Conservation (phyloP, 495 filamentous ascomycete genomes). For the Lasiosphaeria ovina region DNA sequence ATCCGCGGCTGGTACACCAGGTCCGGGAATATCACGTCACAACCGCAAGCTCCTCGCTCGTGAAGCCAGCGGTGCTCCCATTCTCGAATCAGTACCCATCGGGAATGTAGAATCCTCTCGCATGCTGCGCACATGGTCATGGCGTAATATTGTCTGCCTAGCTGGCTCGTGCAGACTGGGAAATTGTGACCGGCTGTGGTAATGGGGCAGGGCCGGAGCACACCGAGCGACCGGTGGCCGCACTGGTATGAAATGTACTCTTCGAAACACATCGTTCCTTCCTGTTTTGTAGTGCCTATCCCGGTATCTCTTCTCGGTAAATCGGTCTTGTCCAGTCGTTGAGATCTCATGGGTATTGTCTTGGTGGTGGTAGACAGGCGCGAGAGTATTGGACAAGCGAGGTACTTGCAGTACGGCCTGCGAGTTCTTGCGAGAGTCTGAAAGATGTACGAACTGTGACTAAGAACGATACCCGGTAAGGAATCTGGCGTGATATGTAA, state of each 20-base stretch:
- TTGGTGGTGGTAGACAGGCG: too few species aligned
- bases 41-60: constrained; percentile 43
- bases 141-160: constrained; percentile 27
- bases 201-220: constrained; percentile 41
- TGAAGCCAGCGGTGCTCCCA: constrained; percentile 49
- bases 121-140: constrained; percentile 40
- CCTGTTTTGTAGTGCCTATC: background rate
- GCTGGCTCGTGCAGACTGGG: constrained; percentile 31
- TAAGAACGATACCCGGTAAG: too few species aligned
- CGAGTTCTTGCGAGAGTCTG: too few species aligned
- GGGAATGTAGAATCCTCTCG: constrained; percentile 37
- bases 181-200: constrained; percentile 37
- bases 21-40: constrained; percentile 37
- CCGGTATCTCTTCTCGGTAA: too few species aligned
- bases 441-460: too few species aligned
- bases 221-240: constrained; percentile 38
- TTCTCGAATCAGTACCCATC: constrained; percentile 40
- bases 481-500: too few species aligned
- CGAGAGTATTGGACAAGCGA: too few species aligned
- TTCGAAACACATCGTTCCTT: constrained; percentile 39
- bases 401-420: too few species aligned
- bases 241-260: constrained; percentile 46
- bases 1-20: constrained; percentile 31
- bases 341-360: too few species aligned
- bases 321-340: too few species aligned